Percentiles rank a stretch among this genome's conserved stretches.
Evolutionary conservation across 169 alveolate genomes (phyloP).

Genomic region (Plasmodium berghei): DNA sequence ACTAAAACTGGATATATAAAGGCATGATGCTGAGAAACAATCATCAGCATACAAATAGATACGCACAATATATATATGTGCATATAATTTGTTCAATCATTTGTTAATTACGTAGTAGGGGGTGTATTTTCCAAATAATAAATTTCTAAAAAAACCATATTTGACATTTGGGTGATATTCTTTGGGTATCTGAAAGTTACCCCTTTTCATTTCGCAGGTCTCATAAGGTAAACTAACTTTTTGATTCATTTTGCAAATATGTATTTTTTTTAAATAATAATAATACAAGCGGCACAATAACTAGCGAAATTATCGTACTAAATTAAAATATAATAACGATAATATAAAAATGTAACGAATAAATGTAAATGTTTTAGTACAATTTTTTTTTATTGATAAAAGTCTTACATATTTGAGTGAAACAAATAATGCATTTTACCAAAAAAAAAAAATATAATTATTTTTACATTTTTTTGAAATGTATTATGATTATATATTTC

Average conservation of each 20-base stretch:
- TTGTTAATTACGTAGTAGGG: conserved; percentile 54
- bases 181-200: conserved; percentile 56
- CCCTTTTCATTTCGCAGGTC: conserved; percentile 32
- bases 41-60: neutral
- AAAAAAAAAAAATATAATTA: neutral
- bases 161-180: conserved; percentile 75
- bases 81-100: neutral
- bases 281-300: neutral
- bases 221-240: conserved; percentile 63
- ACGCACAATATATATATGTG: neutral
- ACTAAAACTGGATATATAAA: too few relatives aligned
- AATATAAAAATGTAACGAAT: too few relatives aligned
- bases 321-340: too few relatives aligned
- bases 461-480: neutral
- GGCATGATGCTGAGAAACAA: neutral
- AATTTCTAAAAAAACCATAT: conserved; percentile 72
- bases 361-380: too few relatives aligned
- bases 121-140: conserved; percentile 51
- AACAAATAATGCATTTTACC: neutral
- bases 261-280: conserved; percentile 10
- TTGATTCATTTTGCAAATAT: conserved; percentile 34
- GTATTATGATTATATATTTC: too few relatives aligned
- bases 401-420: neutral
- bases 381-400: too few relatives aligned
- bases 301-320: too few relatives aligned